Percentiles rank a stretch among this genome's conserved stretches.
Evolutionary conservation across 306 rosid genomes (phyloP).

Genomic region (Styphnolobium japonicum): DNA sequence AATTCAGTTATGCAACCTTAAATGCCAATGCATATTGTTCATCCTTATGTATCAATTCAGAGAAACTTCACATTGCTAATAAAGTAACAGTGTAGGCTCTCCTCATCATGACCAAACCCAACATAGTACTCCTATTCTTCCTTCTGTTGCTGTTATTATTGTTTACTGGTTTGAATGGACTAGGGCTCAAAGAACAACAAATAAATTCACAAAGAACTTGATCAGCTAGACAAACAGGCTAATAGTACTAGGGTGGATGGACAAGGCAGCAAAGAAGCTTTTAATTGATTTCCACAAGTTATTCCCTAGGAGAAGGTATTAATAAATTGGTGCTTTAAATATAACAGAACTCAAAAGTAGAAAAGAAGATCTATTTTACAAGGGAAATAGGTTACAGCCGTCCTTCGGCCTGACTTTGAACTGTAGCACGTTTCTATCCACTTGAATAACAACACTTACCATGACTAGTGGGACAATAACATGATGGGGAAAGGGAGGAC

Average conservation of each 20-base stretch:
- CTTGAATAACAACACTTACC: neutral
- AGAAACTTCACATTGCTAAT: constrained; percentile 14
- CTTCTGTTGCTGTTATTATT: neutral
- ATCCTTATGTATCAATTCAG: neutral
- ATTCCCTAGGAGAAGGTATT: neutral
- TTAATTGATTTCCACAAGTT: neutral
- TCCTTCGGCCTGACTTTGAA: neutral
- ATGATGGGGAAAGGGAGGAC: neutral
- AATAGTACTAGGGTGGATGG: neutral
- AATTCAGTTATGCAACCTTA: neutral
- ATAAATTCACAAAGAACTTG: neutral
- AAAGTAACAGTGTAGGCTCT: neutral
- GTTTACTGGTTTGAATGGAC: neutral
- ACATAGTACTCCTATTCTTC: neutral
- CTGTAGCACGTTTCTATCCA: neutral
- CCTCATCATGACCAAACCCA: neutral
- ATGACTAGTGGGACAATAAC: neutral
- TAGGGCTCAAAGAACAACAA: neutral
- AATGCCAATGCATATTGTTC: neutral
- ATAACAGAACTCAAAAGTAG: neutral
- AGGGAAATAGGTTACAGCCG: neutral
- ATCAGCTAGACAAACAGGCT: neutral
- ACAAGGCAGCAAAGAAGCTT: neutral
- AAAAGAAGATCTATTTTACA: neutral
- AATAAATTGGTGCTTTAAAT: neutral